A percentile compares a stretch with the other conserved stretches of the same genome.
phyloP scores from a whole-genome alignment of 768 basidiomycete species.

The Cubamyces sp. region DNA sequence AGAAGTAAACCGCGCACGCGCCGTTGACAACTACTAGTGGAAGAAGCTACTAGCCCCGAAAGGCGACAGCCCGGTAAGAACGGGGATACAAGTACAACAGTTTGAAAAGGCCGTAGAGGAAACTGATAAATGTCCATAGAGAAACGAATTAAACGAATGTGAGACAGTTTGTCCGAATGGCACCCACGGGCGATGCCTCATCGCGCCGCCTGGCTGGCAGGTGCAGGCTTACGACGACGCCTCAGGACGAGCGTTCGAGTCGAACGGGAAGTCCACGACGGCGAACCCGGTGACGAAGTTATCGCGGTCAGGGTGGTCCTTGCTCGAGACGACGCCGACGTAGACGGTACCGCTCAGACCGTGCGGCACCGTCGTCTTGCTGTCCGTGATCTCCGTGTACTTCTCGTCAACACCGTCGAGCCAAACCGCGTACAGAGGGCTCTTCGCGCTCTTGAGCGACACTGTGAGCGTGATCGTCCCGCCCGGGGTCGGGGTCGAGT shows the following conservation, averaged over 20 bases:
- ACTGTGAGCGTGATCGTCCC: slow-evolving; percentile 34
- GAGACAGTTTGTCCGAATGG: too few relatives aligned
- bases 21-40: too few relatives aligned
- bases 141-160: too few relatives aligned
- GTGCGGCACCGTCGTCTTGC: slow-evolving; percentile 43
- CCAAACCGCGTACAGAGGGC: slow-evolving; percentile 47
- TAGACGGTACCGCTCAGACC: slow-evolving; percentile 54
- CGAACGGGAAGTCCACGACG: slow-evolving; percentile 34
- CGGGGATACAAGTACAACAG: too few relatives aligned
- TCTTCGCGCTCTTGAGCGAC: background rate
- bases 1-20: too few relatives aligned
- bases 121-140: too few relatives aligned
- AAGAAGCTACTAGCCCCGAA: too few relatives aligned
- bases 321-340: slow-evolving; percentile 47
- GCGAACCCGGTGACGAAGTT: slow-evolving; percentile 61
- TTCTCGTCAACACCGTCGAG: slow-evolving; percentile 49
- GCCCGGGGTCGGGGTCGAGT: slow-evolving; percentile 37
- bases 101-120: too few relatives aligned
- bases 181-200: too few relatives aligned
- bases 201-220: too few relatives aligned
- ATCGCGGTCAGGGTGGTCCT: slow-evolving; percentile 42
- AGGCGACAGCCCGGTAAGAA: too few relatives aligned
- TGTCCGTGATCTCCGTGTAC: slow-evolving; percentile 38
- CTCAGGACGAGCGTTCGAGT: slow-evolving; percentile 2
- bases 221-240: background rate